Evolutionary conservation across 148 eudicot species (phyloP), one percentile per base, ranked within the genome.

Genomic region (Camellia lanceoleosa): DNA sequence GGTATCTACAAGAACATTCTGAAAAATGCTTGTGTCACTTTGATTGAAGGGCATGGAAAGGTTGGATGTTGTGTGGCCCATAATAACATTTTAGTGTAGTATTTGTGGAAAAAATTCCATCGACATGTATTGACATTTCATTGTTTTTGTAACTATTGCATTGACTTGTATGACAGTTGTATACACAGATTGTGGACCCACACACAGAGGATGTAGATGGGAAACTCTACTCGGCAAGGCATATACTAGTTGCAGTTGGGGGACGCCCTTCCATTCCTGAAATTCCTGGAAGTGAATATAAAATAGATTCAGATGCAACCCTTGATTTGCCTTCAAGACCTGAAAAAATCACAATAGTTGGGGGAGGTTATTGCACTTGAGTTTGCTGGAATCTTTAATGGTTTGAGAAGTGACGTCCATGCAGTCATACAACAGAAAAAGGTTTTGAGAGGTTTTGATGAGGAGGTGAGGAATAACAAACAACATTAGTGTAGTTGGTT

Each of bases 11-110:
- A 30, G 38, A 30, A 30, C 38, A 30, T 30, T 30, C 38, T 30
- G 38, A 86, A 89, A 63, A 96, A 93, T 80, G 87, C 99, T 63
- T 86, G 86, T 80, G 98, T 96, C 78, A 82, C 83, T 69, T 84
- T 94, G 71, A 86, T 96, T 67, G 99, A 96, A 89, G 99, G 99
- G 52, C 97, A 95, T 83, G 99, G 99, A 83, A 93, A 96, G 99
- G 99, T 94, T 75, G 72, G 87, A 81, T 83, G 42, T 75, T 78
- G 8, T 68, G 20, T 54, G 68, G 71, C 56, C 38, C 19, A 59
- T 54, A 73, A 6, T 73, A 20, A 54, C 16, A 7, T 4, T 68
- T 19, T 5, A 13, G 66, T 42, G 9, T 65, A 59, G 51, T 41
- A 65, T 54, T 18, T 7, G 16, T n/a, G 5, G 38, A 19, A 20